Conservation (phyloP, 2,329 filamentous ascomycete genomes). For the Fusarium agapanthi region DNA sequence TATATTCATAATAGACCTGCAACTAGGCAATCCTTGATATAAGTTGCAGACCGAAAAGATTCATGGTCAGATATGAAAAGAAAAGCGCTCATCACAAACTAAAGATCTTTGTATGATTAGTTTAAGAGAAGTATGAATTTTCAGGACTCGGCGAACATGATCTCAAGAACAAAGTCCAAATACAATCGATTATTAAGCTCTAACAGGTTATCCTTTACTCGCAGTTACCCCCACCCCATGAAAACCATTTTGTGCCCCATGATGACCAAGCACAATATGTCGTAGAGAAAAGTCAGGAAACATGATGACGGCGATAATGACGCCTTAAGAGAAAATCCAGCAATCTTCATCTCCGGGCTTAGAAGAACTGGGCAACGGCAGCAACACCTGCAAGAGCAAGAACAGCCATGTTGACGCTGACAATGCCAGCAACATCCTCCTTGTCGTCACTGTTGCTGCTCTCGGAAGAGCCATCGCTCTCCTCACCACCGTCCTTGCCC, state of each 20-base stretch:
- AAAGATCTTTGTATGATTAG: background rate
- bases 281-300: conserved; percentile 48
- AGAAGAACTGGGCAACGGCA: conserved; percentile 62
- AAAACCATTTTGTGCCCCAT: conserved; percentile 41
- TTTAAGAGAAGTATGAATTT: background rate
- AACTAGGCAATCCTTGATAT: background rate
- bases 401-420: conserved; percentile 57
- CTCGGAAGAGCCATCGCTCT: conserved; percentile 36
- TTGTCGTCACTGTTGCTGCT: conserved; percentile 42
- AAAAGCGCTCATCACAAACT: background rate
- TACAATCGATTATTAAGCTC: conserved; percentile 57
- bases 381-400: conserved; percentile 58
- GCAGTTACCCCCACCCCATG: conserved; percentile 39
- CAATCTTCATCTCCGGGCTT: conserved; percentile 47
- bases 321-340: conserved; percentile 45
- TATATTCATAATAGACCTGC: background rate
- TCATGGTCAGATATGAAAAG: background rate
- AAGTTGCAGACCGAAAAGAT: background rate
- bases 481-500: conserved; percentile 47
- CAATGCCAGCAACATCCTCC: conserved; percentile 55
- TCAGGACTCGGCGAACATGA: background rate
- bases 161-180: conserved; percentile 39
- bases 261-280: conserved; percentile 48
- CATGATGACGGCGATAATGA: conserved; percentile 47
- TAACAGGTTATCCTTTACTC: conserved; percentile 49